These are phyloP conservation scores for Exophiala oligosperma DNA, from an alignment of 2,329 filamentous ascomycete species.

Conservation along the genomic window DNA sequence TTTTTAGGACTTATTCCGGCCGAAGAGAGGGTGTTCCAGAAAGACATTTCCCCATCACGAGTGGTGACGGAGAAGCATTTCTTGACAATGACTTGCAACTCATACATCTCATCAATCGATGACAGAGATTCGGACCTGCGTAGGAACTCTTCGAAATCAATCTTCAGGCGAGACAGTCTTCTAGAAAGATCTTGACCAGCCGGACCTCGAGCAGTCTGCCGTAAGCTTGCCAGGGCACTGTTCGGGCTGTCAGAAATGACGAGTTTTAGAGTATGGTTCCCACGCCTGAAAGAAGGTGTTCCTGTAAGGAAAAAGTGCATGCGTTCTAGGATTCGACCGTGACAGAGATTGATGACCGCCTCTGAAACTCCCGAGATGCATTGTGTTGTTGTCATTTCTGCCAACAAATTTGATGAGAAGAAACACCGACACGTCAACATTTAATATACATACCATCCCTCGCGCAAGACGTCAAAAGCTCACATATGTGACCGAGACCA, in stretches of 20 bases:
- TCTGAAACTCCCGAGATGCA: constrained; percentile 4
- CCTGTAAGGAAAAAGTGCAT: constrained; percentile 4
- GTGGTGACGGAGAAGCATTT: constrained; percentile 16
- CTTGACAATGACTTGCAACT: neutral
- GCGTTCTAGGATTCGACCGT: constrained; percentile 6
- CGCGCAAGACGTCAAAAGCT: constrained; percentile 11
- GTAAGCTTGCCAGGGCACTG: constrained; percentile 5
- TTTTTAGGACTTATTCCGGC: constrained; percentile 1
- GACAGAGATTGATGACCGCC: constrained; percentile 7
- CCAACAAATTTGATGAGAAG: neutral
- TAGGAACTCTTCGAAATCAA: neutral
- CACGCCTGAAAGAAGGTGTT: neutral
- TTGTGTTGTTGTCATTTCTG: constrained; percentile 4
- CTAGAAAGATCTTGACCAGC: neutral
- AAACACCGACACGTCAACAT: neutral
- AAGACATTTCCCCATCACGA: neutral
- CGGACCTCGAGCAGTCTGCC: neutral
- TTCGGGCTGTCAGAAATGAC: neutral
- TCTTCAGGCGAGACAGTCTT: neutral
- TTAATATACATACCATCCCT: neutral
- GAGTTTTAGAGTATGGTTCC: neutral
- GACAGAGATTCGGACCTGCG: neutral
- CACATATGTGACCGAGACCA: constrained; percentile 2
- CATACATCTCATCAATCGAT: neutral
- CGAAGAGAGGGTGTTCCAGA: constrained; percentile 4